These are phyloP conservation scores for Ichthyophthirius multifiliis DNA, from an alignment of 169 alveolate genomes.

Conservation along the genomic window DNA sequence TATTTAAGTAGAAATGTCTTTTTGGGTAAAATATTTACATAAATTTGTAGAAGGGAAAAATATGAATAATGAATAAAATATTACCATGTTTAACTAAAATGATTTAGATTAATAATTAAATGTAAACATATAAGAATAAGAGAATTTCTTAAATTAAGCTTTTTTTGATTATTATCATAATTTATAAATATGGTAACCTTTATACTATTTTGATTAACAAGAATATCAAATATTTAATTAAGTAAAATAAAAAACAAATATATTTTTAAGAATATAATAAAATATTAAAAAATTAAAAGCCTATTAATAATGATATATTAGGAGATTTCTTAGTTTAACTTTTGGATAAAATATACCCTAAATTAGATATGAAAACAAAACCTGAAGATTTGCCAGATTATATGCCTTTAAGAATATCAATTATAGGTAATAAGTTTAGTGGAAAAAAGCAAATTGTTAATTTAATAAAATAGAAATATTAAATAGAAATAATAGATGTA, in stretches of 20 bases:
- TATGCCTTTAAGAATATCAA: slow-evolving; percentile 10
- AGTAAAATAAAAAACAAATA: neutral
- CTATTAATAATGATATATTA: neutral
- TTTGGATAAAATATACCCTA: slow-evolving; percentile 3
- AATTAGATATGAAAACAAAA: neutral
- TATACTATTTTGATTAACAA: neutral
- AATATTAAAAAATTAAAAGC: too few species aligned
- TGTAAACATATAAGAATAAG: neutral
- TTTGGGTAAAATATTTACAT: neutral
- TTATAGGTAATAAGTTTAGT: neutral
- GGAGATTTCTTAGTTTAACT: slow-evolving; percentile 12
- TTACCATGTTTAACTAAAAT: neutral
- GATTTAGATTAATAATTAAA: neutral
- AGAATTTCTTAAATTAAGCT: neutral
- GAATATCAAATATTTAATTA: neutral
- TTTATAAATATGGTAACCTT: neutral
- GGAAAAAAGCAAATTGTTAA: neutral
- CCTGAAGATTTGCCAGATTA: neutral
- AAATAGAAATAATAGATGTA: neutral
- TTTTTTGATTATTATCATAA: neutral
- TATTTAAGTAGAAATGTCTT: neutral
- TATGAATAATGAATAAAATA: neutral
- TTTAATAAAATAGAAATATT: neutral
- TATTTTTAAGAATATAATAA: too few species aligned
- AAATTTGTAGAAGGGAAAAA: neutral